Conservation (phyloP, 2,329 filamentous ascomycete genomes). For the Fusarium citri region DNA sequence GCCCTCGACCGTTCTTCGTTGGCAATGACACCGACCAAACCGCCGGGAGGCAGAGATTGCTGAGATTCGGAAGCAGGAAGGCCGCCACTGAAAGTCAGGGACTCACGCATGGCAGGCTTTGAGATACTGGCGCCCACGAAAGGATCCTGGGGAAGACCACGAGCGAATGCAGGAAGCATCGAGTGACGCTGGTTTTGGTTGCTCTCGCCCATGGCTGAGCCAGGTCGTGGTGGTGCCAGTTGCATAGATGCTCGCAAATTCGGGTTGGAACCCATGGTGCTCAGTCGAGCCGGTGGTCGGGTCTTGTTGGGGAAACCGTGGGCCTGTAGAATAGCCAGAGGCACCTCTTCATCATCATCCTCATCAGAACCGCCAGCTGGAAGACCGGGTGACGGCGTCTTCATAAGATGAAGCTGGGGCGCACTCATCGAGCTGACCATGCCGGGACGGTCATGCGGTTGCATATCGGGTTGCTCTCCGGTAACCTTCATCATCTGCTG, state of each 20-base stretch:
- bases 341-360: slow-evolving; percentile 91
- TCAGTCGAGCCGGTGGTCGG: slow-evolving; percentile 76
- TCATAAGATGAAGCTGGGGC: slow-evolving; percentile 64
- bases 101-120: slow-evolving; percentile 78
- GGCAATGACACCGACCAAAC: slow-evolving; percentile 88
- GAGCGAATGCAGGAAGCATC: slow-evolving; percentile 82
- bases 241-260: slow-evolving; percentile 71
- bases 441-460: slow-evolving; percentile 62
- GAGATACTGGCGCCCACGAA: slow-evolving; percentile 84
- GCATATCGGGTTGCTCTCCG: slow-evolving; percentile 66
- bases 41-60: slow-evolving; percentile 71
- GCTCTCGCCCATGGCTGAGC: slow-evolving; percentile 67
- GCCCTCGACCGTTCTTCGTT: slow-evolving; percentile 84
- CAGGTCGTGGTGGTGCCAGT: slow-evolving; percentile 59
- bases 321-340: slow-evolving; percentile 85
- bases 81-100: slow-evolving; percentile 75
- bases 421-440: slow-evolving; percentile 71
- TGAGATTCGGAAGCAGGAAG: slow-evolving; percentile 54
- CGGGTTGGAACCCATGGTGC: slow-evolving; percentile 74
- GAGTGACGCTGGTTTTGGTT: slow-evolving; percentile 48
- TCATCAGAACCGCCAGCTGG: slow-evolving; percentile 73
- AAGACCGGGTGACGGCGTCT: slow-evolving; percentile 52
- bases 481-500: slow-evolving; percentile 98
- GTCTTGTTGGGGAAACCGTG: slow-evolving; percentile 88
- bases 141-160: slow-evolving; percentile 84